phyloP scores from a whole-genome alignment of 441 rosid genomes.

The Populus tomentosa region DNA sequence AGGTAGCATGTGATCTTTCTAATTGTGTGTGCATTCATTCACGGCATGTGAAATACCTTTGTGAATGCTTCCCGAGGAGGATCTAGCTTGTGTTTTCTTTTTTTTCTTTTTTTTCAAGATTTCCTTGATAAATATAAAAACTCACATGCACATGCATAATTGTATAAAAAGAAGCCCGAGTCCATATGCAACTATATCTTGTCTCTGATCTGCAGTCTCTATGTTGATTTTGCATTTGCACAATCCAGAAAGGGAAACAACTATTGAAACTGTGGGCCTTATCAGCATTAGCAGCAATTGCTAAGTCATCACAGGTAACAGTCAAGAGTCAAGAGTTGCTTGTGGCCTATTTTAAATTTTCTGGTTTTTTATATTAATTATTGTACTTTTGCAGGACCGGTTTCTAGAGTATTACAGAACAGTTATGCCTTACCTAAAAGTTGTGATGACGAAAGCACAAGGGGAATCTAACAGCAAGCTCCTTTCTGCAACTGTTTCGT shows the following conservation, averaged over 20 bases:
- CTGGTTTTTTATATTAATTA: background rate
- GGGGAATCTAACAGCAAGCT: conserved; percentile 45
- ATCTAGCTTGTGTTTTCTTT: too few species aligned
- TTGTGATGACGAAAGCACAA: conserved; percentile 43
- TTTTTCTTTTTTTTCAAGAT: background rate
- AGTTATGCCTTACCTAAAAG: conserved; percentile 56
- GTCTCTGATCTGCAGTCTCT: background rate
- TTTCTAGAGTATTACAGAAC: conserved; percentile 47
- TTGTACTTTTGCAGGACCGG: conserved; percentile 30
- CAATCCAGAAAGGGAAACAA: conserved; percentile 43
- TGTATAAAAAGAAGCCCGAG: background rate
- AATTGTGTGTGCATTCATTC: background rate
- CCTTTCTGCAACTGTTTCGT: conserved; percentile 47
- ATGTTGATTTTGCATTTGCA: background rate
- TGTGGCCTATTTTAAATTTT: background rate
- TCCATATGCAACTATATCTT: background rate
- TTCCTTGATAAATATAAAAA: background rate
- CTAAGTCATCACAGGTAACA: conserved; percentile 44
- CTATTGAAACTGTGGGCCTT: conserved; percentile 48
- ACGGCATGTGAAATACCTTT: too few species aligned
- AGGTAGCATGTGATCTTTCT: too few species aligned
- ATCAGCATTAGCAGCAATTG: conserved; percentile 47
- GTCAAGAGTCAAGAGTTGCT: background rate
- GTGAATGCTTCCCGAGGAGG: too few species aligned
- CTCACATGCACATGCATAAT: background rate